A percentile compares a stretch with the other conserved stretches of the same genome.
These are phyloP conservation scores for Trichoderma sp. DNA, from an alignment of 2,329 filamentous ascomycete species.

Conservation along the genomic window DNA sequence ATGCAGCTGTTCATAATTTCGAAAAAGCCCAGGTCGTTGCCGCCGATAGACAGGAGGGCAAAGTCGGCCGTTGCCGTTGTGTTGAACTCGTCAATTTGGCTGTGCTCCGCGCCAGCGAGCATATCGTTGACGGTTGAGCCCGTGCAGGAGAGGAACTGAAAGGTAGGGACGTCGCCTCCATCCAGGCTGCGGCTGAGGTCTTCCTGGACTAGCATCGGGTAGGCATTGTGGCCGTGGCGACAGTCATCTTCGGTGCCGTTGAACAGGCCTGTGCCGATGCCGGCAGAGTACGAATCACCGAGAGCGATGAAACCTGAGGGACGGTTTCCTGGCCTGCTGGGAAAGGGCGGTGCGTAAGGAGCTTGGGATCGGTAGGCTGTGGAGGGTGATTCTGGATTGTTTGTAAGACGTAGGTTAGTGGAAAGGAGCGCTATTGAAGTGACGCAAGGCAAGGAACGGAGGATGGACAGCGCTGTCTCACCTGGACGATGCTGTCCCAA, in stretches of 20 bases:
- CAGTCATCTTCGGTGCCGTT: slow-evolving; percentile 45
- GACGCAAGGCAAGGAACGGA: neutral
- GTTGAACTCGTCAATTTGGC: slow-evolving; percentile 47
- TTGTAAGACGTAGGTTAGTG: neutral
- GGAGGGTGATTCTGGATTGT: neutral
- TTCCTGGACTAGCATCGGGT: slow-evolving; percentile 42
- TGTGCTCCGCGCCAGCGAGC: slow-evolving; percentile 37
- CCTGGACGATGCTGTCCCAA: slow-evolving; percentile 1
- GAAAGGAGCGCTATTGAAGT: neutral
- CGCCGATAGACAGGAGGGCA: slow-evolving; percentile 49
- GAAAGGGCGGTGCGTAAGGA: slow-evolving; percentile 5
- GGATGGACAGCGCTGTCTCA: neutral
- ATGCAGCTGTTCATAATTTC: slow-evolving; percentile 53
- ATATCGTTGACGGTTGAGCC: slow-evolving; percentile 46
- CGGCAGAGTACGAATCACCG: slow-evolving; percentile 51
- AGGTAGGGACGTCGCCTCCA: slow-evolving; percentile 27
- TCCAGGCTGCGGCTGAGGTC: slow-evolving; percentile 34
- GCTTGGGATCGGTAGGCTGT: slow-evolving; percentile 1
- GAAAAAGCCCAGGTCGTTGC: slow-evolving; percentile 53
- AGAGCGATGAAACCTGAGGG: slow-evolving; percentile 43
- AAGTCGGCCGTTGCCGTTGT: slow-evolving; percentile 42
- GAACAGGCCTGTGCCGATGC: slow-evolving; percentile 46
- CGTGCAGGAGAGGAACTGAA: slow-evolving; percentile 51
- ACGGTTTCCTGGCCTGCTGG: slow-evolving; percentile 21
- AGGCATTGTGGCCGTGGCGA: slow-evolving; percentile 44